Evolutionary conservation across 2,329 filamentous ascomycete species (phyloP), one percentile per base, ranked within the genome.

Genomic region (Colletotrichum scovillei): DNA sequence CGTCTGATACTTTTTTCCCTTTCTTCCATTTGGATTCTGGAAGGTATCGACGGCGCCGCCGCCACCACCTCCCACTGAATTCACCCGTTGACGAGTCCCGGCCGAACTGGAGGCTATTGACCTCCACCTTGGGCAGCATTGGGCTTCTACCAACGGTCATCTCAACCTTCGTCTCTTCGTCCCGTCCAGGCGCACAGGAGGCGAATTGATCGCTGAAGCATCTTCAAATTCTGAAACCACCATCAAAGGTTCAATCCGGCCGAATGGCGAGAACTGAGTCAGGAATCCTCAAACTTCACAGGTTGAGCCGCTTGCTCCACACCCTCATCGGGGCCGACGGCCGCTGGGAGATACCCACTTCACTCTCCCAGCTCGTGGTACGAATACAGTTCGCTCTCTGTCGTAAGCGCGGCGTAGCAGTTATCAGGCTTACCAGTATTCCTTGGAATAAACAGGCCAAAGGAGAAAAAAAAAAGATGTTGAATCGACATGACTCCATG

Each of bases 81-180:
- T 12, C 42, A 11, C 19, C 42, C 55, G 60, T 32, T 42, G 14
- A 32, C 22, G 14, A 24, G 12, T 42, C 66, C 70, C 60, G 67
- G 67, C 70, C 55, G 67, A 62, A 73, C 67, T 60, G 60, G 35
- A 70, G 60, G 55, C 60, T 35, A 28, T 59, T 65, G 46, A 70
- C 60, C 67, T 70, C 72, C 58, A 67, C 72, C 67, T 74, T 67
- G 72, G 72, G 72, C 68, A 72, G 30, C 72, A 72, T 72, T 53
- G 72, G 70, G 67, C 68, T 67, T 63, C n/a, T 24, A 46, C 7
- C 42, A 19, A 14, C 30, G 28, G 67, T 67, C 63, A 52, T 59
- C 53, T 26, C 67, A 72, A 74, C 57, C 62, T 72, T 74, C 68
- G 58, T 74, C 72, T 72, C 57, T 72, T 74, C 49, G 16, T 66